Evolutionary conservation across 257 asterid genomes (phyloP).

Genomic region (Verbascum thapsus): DNA sequence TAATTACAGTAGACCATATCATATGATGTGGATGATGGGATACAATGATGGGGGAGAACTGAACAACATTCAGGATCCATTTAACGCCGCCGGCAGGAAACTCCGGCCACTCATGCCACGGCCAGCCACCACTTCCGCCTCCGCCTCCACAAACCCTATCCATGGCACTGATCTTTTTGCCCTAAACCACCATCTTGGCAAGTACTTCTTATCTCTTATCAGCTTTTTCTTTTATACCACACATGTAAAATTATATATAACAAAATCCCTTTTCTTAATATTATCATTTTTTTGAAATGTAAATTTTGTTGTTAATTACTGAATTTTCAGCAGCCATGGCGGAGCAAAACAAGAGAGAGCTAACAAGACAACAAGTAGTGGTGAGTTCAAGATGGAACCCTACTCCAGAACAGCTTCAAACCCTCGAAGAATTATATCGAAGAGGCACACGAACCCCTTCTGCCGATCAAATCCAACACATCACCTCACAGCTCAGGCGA

Average conservation of each 20-base stretch:
- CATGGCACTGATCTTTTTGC: constrained; percentile 63
- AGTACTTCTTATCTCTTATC: too few relatives aligned
- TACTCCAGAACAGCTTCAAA: constrained; percentile 86
- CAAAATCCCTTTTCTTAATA: neutral
- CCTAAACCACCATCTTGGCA: constrained; percentile 77
- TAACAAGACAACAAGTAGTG: constrained; percentile 66
- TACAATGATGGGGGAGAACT: constrained; percentile 71
- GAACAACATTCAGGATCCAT: constrained; percentile 52
- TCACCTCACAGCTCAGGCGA: constrained; percentile 73
- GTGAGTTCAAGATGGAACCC: constrained; percentile 97
- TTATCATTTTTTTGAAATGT: too few relatives aligned
- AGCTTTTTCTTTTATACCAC: too few relatives aligned
- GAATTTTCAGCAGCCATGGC: constrained; percentile 47
- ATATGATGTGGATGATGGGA: constrained; percentile 94
- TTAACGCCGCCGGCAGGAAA: constrained; percentile 50
- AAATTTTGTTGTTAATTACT: too few relatives aligned
- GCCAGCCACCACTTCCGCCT: constrained; percentile 35
- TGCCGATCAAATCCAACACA: constrained; percentile 90
- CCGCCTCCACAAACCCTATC: constrained; percentile 38
- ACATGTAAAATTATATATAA: neutral
- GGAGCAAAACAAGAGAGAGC: constrained; percentile 69
- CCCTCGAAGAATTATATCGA: constrained; percentile 79
- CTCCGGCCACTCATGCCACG: constrained; percentile 71
- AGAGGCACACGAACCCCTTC: constrained; percentile 85
- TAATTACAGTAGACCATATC: constrained; percentile 8